A percentile compares a stretch with the other conserved stretches of the same genome.
These are phyloP conservation scores for Stygiomarasmius scandens DNA, from an alignment of 1,284 basidiomycete species.

Conservation along the genomic window DNA sequence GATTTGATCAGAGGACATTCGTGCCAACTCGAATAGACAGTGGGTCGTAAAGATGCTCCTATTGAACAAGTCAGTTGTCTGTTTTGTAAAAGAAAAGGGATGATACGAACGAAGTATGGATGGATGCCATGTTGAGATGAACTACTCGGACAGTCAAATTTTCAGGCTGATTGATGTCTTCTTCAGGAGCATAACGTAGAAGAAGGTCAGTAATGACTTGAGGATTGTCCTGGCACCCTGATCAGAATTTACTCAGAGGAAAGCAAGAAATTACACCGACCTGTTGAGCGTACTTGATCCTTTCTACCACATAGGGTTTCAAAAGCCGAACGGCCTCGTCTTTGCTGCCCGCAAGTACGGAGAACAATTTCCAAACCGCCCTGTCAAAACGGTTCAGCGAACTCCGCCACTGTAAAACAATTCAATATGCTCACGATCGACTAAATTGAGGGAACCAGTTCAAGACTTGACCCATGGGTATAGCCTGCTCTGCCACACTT, in stretches of 20 bases:
- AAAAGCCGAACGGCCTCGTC: constrained; percentile 13
- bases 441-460: constrained; percentile 22
- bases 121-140: constrained; percentile 33
- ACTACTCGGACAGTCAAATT: constrained; percentile 21
- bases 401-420: neutral
- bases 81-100: constrained; percentile 30
- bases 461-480: constrained; percentile 18
- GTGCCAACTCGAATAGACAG: constrained; percentile 36
- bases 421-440: constrained; percentile 15
- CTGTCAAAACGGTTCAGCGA: constrained; percentile 3
- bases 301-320: constrained; percentile 15
- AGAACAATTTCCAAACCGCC: constrained; percentile 21
- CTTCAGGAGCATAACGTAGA: constrained; percentile 22
- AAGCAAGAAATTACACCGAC: neutral
- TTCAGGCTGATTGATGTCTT: constrained; percentile 17
- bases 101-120: constrained; percentile 32
- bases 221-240: constrained; percentile 16
- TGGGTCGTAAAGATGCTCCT: constrained; percentile 41
- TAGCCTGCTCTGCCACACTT: constrained; percentile 19
- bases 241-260: neutral
- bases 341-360: constrained; percentile 17
- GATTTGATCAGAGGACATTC: constrained; percentile 29
- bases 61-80: constrained; percentile 27
- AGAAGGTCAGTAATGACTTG: constrained; percentile 20
- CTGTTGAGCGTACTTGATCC: constrained; percentile 20